Evolutionary conservation across 2,329 filamentous ascomycete species (phyloP).

Genomic region (Aspergillus persii): DNA sequence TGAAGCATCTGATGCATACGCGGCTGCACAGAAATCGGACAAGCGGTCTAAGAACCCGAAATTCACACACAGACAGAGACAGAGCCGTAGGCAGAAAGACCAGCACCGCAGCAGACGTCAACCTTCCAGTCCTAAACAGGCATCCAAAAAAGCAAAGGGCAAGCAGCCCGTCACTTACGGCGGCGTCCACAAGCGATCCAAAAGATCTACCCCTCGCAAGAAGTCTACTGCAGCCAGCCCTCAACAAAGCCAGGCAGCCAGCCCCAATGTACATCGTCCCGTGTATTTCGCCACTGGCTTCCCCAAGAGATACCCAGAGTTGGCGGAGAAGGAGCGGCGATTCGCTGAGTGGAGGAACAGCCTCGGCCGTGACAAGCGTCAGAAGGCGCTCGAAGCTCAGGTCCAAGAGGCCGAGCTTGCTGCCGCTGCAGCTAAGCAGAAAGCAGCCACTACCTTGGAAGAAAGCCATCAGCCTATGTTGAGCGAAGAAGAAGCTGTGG

Average conservation of each 20-base stretch:
- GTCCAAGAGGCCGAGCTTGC: neutral
- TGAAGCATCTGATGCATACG: no score
- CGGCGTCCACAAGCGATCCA: neutral
- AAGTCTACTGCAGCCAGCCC: neutral
- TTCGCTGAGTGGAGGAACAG: neutral
- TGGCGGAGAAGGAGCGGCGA: neutral
- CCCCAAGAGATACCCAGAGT: conserved; percentile 1
- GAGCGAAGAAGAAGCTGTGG: neutral
- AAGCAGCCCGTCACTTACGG: neutral
- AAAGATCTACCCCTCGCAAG: neutral
- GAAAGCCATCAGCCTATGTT: no score
- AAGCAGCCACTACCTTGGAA: no score
- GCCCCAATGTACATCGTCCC: conserved; percentile 9
- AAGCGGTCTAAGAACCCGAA: neutral
- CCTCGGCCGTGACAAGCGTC: neutral
- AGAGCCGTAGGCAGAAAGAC: neutral
- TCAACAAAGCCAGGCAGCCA: neutral
- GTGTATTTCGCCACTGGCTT: neutral
- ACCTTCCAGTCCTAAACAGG: neutral
- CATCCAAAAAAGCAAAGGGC: neutral
- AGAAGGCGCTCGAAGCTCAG: neutral
- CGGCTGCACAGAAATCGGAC: neutral
- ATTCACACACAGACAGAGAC: neutral
- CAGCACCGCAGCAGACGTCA: neutral
- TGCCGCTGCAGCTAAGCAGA: neutral